Percentiles rank a stretch among this genome's conserved stretches.
phyloP scores from a whole-genome alignment of 345 rosid genomes.

The Sisymbrium altissimum region DNA sequence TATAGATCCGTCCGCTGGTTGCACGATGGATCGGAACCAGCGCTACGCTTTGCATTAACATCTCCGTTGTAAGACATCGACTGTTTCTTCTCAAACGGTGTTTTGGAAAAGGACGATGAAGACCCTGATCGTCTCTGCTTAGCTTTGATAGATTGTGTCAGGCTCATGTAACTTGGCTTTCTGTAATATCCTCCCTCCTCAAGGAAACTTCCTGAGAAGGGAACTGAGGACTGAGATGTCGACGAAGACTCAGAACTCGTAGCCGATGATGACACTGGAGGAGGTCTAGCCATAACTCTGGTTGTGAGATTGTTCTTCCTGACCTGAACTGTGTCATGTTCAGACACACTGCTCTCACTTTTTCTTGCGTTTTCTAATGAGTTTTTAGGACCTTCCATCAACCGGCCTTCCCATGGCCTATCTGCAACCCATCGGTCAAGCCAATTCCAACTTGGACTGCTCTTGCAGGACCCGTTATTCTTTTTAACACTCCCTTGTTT shows the following conservation, averaged over 20 bases:
- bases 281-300: constrained; percentile 53
- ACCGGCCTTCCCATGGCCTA: constrained; percentile 70
- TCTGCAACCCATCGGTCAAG: constrained; percentile 79
- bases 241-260: constrained; percentile 68
- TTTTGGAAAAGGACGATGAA: constrained; percentile 27
- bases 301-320: constrained; percentile 59
- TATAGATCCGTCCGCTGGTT: constrained; percentile 51
- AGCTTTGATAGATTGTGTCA: constrained; percentile 73
- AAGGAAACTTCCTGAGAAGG: constrained; percentile 39
- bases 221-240: constrained; percentile 49
- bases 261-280: constrained; percentile 44
- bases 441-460: constrained; percentile 64
- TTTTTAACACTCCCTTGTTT: constrained; percentile 44
- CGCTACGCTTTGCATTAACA: constrained; percentile 43
- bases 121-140: constrained; percentile 52
- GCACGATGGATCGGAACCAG: constrained; percentile 42
- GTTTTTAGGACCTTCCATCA: constrained; percentile 41
- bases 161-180: constrained; percentile 78
- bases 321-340: constrained; percentile 50
- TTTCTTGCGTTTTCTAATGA: constrained; percentile 31
- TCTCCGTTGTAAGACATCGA: constrained; percentile 51
- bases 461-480: constrained; percentile 41
- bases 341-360: constrained; percentile 38
- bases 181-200: constrained; percentile 44
- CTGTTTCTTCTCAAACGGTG: constrained; percentile 39